Evolutionary conservation across 2,329 filamentous ascomycete genomes (phyloP), one percentile per base, ranked within the genome.

Genomic region (Epichloe glyceriae): DNA sequence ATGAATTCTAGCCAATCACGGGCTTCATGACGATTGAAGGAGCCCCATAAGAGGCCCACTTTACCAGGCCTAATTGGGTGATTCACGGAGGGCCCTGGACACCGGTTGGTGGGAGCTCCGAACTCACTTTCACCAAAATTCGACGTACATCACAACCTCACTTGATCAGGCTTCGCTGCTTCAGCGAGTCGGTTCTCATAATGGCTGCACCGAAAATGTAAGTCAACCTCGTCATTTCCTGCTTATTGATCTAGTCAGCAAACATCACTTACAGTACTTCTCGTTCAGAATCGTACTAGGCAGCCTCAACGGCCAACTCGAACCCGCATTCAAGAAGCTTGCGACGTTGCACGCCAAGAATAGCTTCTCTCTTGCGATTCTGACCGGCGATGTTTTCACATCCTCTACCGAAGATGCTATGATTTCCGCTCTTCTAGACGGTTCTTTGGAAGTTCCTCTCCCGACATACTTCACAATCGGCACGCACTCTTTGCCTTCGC

Each of bases 401-500:
- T 69, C 75, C 42, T 68, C 73, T 1, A 74, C 82, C 44, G 76
- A 85, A 49, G 73, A 82, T 40, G 73, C 79, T 12, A 64, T 68
- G 10, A 68, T 93, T 5, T 69, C 73, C 11, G 75, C 78, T 10
- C 75, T 98, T 3, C 68, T 97, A 1, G 69, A 78, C 26, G 88
- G 88, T n/a, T 73, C 78, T 11, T 82, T 95, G 49, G 63, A 73
- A 20, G 73, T 97, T 4, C 83, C 90, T 3, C 71, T 97, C 1
- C 83, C 90, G 1, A 94, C 86, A 8, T 98, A 98, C 70, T 98
- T 97, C 64, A 88, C 87, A 3, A 74, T 95, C 53, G 89, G 87
- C 57, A 82, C 73, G 38, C 75, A 75, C 45, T 70, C 83, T n/a
- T 73, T 98, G 5, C 93, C 93, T 0, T 67, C 73, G 3, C 70